These are phyloP conservation scores for Penicillium crustosum DNA, from an alignment of 2,329 filamentous ascomycete species.

Conservation along the genomic window DNA sequence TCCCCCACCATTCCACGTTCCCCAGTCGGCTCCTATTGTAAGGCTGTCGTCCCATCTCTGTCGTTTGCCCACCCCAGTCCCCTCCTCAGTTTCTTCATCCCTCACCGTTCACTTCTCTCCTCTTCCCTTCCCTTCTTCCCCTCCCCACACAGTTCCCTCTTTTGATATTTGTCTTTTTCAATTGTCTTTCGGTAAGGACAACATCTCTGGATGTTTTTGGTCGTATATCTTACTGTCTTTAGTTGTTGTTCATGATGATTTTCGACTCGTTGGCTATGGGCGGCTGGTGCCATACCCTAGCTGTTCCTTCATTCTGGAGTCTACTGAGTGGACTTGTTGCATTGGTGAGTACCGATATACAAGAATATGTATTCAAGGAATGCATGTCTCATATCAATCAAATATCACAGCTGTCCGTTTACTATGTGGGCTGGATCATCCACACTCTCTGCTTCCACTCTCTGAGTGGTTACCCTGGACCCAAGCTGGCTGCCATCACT, in stretches of 20 bases:
- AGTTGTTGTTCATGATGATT: not conserved
- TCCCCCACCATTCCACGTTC: no score
- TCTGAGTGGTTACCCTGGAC: constrained; percentile 34
- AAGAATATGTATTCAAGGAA: not conserved
- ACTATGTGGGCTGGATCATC: constrained; percentile 12
- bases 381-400: not conserved
- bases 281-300: not conserved
- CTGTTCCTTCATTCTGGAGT: constrained; percentile 1
- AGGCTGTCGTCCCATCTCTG: not conserved
- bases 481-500: constrained; percentile 31
- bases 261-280: not conserved
- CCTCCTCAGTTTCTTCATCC: not conserved
- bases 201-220: not conserved
- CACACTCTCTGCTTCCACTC: constrained; percentile 34
- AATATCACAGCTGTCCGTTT: constrained; percentile 4
- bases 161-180: not conserved
- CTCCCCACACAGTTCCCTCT: not conserved
- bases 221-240: not conserved
- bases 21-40: no score
- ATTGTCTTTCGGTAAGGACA: not conserved
- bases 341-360: constrained; percentile 8
- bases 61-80: not conserved
- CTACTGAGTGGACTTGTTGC: not conserved
- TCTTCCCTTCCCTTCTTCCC: not conserved
- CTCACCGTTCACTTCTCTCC: not conserved